These are phyloP conservation scores for Cornus suecica DNA, from an alignment of 148 eudicot genomes.

Conservation along the genomic window DNA sequence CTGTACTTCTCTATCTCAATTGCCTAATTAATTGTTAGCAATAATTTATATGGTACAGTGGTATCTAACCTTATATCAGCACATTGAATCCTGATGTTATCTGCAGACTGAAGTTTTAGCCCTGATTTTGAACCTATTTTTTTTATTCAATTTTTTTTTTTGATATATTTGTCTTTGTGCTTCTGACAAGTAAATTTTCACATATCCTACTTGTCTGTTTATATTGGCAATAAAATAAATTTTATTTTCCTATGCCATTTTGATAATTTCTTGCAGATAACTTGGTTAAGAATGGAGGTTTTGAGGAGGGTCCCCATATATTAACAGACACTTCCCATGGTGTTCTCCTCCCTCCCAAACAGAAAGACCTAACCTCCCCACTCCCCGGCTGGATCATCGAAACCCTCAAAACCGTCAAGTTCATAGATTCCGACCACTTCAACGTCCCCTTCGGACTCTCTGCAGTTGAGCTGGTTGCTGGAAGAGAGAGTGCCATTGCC, in stretches of 20 bases:
- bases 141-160: no score
- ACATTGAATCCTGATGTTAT: no score
- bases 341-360: constrained; percentile 74
- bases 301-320: constrained; percentile 74
- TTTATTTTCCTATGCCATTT: background rate
- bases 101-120: no score
- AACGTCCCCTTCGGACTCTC: constrained; percentile 56
- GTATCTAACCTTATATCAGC: no score
- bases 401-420: constrained; percentile 77
- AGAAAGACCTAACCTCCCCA: constrained; percentile 64
- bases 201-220: background rate
- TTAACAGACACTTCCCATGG: constrained; percentile 62
- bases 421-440: constrained; percentile 69
- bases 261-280: constrained; percentile 34
- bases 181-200: background rate
- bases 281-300: constrained; percentile 68
- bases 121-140: no score
- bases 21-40: no score
- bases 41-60: no score
- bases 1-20: background rate
- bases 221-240: background rate
- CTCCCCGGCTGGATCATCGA: constrained; percentile 90
- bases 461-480: constrained; percentile 78
- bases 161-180: no score
- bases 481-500: constrained; percentile 80